These are phyloP conservation scores for Hortiboletus flavorubellus DNA, from an alignment of 768 basidiomycete species.

Conservation along the genomic window DNA sequence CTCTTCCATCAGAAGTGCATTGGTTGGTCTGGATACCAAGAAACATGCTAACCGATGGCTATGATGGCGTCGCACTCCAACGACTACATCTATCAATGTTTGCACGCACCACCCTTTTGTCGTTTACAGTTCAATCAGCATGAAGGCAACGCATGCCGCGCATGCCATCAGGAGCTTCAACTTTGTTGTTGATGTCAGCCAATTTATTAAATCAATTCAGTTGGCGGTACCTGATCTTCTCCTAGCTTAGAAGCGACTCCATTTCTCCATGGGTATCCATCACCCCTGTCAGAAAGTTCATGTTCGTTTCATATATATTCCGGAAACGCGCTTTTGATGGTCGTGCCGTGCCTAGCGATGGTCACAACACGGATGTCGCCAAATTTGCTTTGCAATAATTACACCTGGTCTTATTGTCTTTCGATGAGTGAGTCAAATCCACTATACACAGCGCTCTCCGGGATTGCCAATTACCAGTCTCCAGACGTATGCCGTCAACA, in stretches of 20 bases:
- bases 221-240: neutral
- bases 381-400: conserved; percentile 44
- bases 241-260: conserved; percentile 34
- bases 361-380: conserved; percentile 53
- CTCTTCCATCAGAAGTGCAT: conserved; percentile 54
- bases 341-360: conserved; percentile 36
- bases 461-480: neutral
- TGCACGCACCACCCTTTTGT: conserved; percentile 55
- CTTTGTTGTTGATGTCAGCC: conserved; percentile 47
- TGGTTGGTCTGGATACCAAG: conserved; percentile 60
- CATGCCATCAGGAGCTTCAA: conserved; percentile 54
- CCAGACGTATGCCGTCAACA: conserved; percentile 36
- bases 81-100: conserved; percentile 44
- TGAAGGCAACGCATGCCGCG: conserved; percentile 36
- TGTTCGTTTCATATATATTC: neutral
- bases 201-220: neutral
- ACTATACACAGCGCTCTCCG: neutral
- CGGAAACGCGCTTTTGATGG: neutral
- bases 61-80: conserved; percentile 34
- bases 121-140: conserved; percentile 48
- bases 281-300: conserved; percentile 46
- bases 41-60: conserved; percentile 53
- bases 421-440: too few relatives aligned
- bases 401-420: too few relatives aligned
- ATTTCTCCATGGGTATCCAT: conserved; percentile 59